These are phyloP conservation scores for Pyrenophora seminiperda DNA, from an alignment of 2,329 filamentous ascomycete species.

Conservation along the genomic window DNA sequence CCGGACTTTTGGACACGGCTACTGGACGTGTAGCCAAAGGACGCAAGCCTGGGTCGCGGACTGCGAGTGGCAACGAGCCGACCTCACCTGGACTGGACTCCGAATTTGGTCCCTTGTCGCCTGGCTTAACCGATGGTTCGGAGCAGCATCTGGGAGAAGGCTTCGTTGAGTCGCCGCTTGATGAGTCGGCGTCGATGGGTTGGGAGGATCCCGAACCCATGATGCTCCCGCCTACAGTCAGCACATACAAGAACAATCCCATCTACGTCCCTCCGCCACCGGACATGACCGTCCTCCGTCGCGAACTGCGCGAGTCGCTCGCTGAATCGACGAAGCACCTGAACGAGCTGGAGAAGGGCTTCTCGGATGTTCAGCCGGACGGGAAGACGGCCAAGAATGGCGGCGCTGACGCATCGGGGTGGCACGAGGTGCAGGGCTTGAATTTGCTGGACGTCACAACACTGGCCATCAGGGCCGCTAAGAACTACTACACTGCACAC, in stretches of 20 bases:
- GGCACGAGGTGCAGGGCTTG: constrained; percentile 88
- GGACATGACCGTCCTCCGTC: constrained; percentile 77
- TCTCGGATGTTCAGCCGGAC: constrained; percentile 20
- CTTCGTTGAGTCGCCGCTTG: constrained; percentile 60
- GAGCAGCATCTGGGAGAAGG: constrained; percentile 44
- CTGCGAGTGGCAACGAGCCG: constrained; percentile 39
- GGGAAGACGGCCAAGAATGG: constrained; percentile 13
- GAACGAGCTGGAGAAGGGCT: constrained; percentile 58
- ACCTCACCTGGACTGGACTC: constrained; percentile 34
- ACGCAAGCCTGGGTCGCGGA: constrained; percentile 53
- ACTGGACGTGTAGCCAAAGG: constrained; percentile 82
- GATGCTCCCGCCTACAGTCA: constrained; percentile 95
- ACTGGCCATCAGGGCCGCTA: constrained; percentile 91
- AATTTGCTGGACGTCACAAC: constrained; percentile 92
- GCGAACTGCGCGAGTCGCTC: constrained; percentile 69
- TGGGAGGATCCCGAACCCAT: constrained; percentile 69
- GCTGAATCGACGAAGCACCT: constrained; percentile 71
- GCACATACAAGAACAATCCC: constrained; percentile 88
- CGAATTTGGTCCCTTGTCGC: constrained; percentile 35
- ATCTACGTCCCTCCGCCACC: constrained; percentile 84
- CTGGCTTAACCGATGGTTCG: constrained; percentile 26
- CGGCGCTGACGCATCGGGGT: constrained; percentile 61
- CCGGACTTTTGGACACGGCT: constrained; percentile 90
- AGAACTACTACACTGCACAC: constrained; percentile 94
- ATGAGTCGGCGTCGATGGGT: constrained; percentile 54